A percentile compares a stretch with the other conserved stretches of the same genome.
Evolutionary conservation across 2,329 filamentous ascomycete species (phyloP).

Genomic region (Xylariales sp.): DNA sequence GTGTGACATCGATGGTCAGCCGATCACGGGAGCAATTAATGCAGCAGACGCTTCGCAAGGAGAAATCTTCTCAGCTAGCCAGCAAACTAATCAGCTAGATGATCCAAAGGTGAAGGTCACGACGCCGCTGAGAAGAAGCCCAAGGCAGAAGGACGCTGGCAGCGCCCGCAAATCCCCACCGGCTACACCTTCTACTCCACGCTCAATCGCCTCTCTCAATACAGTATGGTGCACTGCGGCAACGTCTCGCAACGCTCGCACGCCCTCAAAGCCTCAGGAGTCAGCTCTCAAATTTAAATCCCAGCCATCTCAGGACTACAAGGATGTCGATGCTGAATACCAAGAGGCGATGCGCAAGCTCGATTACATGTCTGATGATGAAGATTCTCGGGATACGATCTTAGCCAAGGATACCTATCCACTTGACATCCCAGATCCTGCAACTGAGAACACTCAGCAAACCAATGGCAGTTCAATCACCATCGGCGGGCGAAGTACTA

Average conservation of each 20-base stretch:
- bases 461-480: no score
- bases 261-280: constrained; percentile 22
- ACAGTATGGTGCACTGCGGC: constrained; percentile 37
- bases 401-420: no score
- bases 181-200: constrained; percentile 1
- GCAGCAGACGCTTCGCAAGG: background rate
- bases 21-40: background rate
- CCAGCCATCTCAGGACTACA: constrained; percentile 16
- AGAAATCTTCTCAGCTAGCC: background rate
- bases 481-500: no score
- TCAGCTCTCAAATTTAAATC: constrained; percentile 19
- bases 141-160: background rate
- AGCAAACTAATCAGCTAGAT: background rate
- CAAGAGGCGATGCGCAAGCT: constrained; percentile 39
- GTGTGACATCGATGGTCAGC: constrained; percentile 9
- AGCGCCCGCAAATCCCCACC: background rate
- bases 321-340: constrained; percentile 30
- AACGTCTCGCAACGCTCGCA: constrained; percentile 31
- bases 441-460: no score
- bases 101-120: background rate
- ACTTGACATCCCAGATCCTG: no score
- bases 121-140: background rate
- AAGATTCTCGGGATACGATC: constrained; percentile 4
- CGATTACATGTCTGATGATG: constrained; percentile 23
- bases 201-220: constrained; percentile 14